Conservation (phyloP, 2,329 filamentous ascomycete species). For the Monilinia fructigena region DNA sequence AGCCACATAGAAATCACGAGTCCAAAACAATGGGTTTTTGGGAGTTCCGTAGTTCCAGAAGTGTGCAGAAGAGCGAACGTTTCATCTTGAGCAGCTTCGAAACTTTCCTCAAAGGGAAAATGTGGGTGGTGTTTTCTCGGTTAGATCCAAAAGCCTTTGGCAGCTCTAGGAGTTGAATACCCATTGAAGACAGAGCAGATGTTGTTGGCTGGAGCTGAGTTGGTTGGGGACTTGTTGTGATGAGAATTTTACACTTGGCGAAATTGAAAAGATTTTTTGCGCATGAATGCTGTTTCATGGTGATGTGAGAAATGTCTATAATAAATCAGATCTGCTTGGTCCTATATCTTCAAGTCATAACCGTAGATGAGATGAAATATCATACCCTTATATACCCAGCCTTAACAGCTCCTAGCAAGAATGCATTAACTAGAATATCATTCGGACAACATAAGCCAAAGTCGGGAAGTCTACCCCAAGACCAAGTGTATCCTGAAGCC, state of each 20-base stretch:
- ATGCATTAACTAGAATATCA: slow-evolving; percentile 3
- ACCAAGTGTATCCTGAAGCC: slow-evolving; percentile 24
- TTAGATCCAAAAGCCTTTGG: not conserved
- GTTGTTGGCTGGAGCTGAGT: slow-evolving; percentile 2
- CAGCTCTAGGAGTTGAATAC: not conserved
- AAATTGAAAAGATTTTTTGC: not conserved
- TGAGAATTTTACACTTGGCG: not conserved
- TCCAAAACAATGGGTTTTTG: slow-evolving; percentile 20
- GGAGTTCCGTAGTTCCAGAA: slow-evolving; percentile 16
- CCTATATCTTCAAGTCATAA: too few species aligned
- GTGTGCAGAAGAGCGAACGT: slow-evolving; percentile 1
- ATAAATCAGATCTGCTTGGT: too few species aligned
- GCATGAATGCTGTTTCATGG: slow-evolving; percentile 19
- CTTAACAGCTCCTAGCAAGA: slow-evolving; percentile 20
- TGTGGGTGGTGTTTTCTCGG: not conserved
- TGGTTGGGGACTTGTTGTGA: slow-evolving; percentile 11
- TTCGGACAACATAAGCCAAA: slow-evolving; percentile 46
- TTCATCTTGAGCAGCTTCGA: not conserved
- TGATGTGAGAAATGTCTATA: slow-evolving; percentile 12
- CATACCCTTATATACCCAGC: slow-evolving; percentile 19
- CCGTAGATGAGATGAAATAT: too few species aligned
- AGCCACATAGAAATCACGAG: not conserved
- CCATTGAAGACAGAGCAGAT: not conserved
- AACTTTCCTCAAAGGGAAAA: not conserved
- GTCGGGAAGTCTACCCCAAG: slow-evolving; percentile 39